Base-by-base conservation (phyloP, 306 rosid species). In the Sechiopsis laciniata region DNA sequence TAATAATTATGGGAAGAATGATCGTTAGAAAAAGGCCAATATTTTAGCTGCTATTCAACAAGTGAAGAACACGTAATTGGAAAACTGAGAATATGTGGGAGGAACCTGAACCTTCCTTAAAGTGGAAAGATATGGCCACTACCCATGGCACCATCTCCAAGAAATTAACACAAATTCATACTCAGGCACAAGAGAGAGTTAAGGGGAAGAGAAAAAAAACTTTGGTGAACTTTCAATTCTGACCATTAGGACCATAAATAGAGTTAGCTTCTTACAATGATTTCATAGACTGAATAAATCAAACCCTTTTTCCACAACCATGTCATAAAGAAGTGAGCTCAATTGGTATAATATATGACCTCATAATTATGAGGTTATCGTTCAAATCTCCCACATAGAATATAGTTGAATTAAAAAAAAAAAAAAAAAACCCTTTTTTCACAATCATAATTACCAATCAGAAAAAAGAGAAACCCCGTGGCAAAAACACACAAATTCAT, bases 161-260 rank as follows among this genome's bases (percentile, higher is more conserved):
- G 54, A 72, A 55, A 20, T 56, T 17, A 55, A 55, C 76, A 20
- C 63, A 72, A 57, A 55, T 54, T 72, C 51, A 72, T 55, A 72
- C 37, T 11, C 54, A 10, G 48, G 65, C 65, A 72, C 14, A 8
- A 42, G 48, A 42, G 11, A 42, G 11, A 42, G 0, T 42, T 8
- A 42, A 9, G 11, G 48, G 48, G 48, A 42, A 42, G 11, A 42
- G 48, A 42, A 8, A 1, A 32, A 42, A 42, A 42, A 42, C 48
- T 42, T 42, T 8, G 12, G 48, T 7, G 48, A 42, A 42, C 11
- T 8, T 42, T 42, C 48, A 42, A 42, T 42, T 42, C 48, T 42
- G 48, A 8, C 45, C 45, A 37, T 37, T 5, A 37, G 45, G 45
- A 37, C 45, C 45, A 32, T 40, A 40, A 40, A 40, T 40, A 40